These are phyloP conservation scores for Globisporangium polare DNA, from an alignment of 352 stramenopile species.

Conservation along the genomic window DNA sequence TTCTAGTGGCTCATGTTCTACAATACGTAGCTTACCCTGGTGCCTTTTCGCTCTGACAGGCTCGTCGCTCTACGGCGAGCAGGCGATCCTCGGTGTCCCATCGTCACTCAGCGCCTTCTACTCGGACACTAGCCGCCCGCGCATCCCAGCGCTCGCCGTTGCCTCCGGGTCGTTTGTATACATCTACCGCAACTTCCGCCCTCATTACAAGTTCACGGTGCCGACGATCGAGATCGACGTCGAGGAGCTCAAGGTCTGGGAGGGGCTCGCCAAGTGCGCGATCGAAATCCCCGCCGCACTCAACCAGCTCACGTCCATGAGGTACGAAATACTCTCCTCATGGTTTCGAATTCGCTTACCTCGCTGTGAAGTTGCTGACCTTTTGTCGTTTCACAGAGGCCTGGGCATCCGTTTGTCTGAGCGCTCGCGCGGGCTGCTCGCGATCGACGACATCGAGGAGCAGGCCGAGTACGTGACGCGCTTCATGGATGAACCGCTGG, in stretches of 20 bases:
- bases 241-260: slow-evolving; percentile 73
- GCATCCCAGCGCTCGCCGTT: slow-evolving; percentile 82
- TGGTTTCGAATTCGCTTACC: no score
- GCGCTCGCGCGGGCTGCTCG: slow-evolving; percentile 62
- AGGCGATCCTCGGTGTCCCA: slow-evolving; percentile 74
- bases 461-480: slow-evolving; percentile 78
- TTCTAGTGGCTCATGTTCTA: no score
- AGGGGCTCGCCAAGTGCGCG: slow-evolving; percentile 56
- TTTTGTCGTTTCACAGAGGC: no score
- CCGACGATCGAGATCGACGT: slow-evolving; percentile 69
- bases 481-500: slow-evolving; percentile 73
- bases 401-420: slow-evolving; percentile 66
- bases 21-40: no score
- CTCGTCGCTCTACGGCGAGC: slow-evolving; percentile 75
- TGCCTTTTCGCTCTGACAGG: no score
- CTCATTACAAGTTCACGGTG: slow-evolving; percentile 90
- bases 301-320: slow-evolving; percentile 57
- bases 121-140: slow-evolving; percentile 52
- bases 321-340: slow-evolving; percentile 20
- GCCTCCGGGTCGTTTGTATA: slow-evolving; percentile 85
- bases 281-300: slow-evolving; percentile 68
- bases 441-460: slow-evolving; percentile 80
- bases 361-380: no score
- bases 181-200: slow-evolving; percentile 90
- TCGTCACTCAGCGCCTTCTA: slow-evolving; percentile 78